phyloP scores from a whole-genome alignment of 2,329 filamentous ascomycete genomes.

The Cryphonectria naterciae region DNA sequence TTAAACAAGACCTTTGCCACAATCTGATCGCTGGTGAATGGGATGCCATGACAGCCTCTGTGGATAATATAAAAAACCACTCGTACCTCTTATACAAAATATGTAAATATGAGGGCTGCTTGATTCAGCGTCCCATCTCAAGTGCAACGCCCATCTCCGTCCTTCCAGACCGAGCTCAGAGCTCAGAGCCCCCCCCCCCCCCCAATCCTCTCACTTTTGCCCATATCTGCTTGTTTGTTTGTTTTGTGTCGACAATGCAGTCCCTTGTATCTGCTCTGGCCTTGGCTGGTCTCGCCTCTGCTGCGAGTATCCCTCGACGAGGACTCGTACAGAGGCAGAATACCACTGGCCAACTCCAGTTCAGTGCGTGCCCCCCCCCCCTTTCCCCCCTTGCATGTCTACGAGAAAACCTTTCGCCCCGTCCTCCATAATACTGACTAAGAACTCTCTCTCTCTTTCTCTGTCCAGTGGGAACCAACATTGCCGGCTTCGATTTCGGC shows the following conservation, averaged over 20 bases:
- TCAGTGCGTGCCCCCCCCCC: not conserved
- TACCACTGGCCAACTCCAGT: not conserved
- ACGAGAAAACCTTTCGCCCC: too few relatives aligned
- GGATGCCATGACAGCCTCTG: not conserved
- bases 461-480: slow-evolving; percentile 42
- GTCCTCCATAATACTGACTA: not conserved
- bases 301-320: slow-evolving; percentile 13
- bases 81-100: not conserved
- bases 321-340: slow-evolving; percentile 18
- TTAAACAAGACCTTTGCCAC: not conserved
- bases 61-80: not conserved
- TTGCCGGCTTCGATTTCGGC: slow-evolving; percentile 54
- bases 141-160: not conserved
- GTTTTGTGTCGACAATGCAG: slow-evolving; percentile 10
- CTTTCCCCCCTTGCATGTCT: too few relatives aligned
- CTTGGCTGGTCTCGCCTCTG: slow-evolving; percentile 10
- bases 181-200: too few relatives aligned
- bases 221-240: not conserved
- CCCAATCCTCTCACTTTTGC: not conserved
- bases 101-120: not conserved
- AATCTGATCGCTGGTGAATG: not conserved
- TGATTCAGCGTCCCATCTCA: not conserved
- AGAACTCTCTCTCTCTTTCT: not conserved
- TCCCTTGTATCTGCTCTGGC: slow-evolving; percentile 1
- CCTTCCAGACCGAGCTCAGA: not conserved